Base-by-base conservation (phyloP, 805 yeast genomes). In the Komagataella populi region DNA sequence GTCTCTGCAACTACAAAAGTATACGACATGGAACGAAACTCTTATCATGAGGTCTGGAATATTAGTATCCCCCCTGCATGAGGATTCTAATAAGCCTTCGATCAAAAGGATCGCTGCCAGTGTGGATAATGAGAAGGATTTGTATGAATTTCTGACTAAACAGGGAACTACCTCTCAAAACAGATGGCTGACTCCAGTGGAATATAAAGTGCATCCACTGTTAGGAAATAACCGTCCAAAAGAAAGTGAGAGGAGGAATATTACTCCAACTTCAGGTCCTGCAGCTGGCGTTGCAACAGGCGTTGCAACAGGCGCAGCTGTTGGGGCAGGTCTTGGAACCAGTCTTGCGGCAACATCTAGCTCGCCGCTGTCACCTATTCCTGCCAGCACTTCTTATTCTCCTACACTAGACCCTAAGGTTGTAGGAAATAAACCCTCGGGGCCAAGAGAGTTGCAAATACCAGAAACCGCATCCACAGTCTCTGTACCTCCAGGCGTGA, bases 1-100 rank as follows among this genome's bases (percentile, higher is more conserved):
- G 73, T 80, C 87, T 55, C 79, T 90, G 50, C 96, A 91, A 66
- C 70, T 93, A 52, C 91, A 87, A 59, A 88, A 89, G 62, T 91
- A 84, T 64, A 83, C 97, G 3, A 86, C 91, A 30, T 84, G 87
- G 74, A 78, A 82, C 50, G 98, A 91, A 67, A 86, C 87, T 18
- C 73, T 86, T 52, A 75, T 87, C 16, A 76, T 93, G 69, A 89
- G 90, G 60, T 75, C 86, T 17, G 98, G 97, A 23, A 84, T 89
- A 45, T 80, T 85, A 54, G 74, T 93, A 4, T 70, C 84, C 48
- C 98, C 98, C 2, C 68, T 91, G 49, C 70, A 72, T 51, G 71
- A 71, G n/a, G 71, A 74, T 24, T 70, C 76, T 47, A 60, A 70
- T 17, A 75, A 75, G 52, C 65, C 68, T n/a, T 83, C 96, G 4